phyloP scores from a whole-genome alignment of 2,329 filamentous ascomycete genomes.

The Ophiostoma piceae region DNA sequence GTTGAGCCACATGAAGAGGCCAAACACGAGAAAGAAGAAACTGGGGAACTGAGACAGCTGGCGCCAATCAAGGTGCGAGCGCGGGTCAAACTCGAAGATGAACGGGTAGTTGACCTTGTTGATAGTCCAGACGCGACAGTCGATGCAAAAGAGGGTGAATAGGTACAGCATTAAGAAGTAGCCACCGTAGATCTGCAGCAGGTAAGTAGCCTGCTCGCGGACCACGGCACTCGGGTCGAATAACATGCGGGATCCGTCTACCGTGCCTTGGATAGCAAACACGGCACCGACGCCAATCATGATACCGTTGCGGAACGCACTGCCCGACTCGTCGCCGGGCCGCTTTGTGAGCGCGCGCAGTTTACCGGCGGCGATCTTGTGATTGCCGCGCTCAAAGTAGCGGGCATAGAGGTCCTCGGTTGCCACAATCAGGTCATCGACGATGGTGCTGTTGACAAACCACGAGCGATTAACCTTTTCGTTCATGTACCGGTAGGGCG shows the following conservation, averaged over 20 bases:
- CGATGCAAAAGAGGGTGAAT: slow-evolving; percentile 76
- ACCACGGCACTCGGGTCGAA: slow-evolving; percentile 46
- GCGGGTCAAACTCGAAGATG: slow-evolving; percentile 91
- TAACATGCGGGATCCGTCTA: slow-evolving; percentile 54
- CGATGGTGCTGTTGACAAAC: slow-evolving; percentile 83
- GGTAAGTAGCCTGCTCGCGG: slow-evolving; percentile 55
- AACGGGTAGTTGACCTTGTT: slow-evolving; percentile 94
- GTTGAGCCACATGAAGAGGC: slow-evolving; percentile 83
- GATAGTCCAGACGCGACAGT: slow-evolving; percentile 74
- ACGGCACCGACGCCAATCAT: slow-evolving; percentile 63
- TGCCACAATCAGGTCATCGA: slow-evolving; percentile 72
- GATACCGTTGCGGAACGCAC: slow-evolving; percentile 57
- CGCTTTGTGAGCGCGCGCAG: slow-evolving; percentile 66
- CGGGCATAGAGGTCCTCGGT: slow-evolving; percentile 89
- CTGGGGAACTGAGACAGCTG: slow-evolving; percentile 81
- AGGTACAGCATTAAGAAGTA: slow-evolving; percentile 82
- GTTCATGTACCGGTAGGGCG: slow-evolving; percentile 74
- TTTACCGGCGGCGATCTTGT: slow-evolving; percentile 84
- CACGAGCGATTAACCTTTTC: slow-evolving; percentile 86
- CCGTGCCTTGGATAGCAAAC: slow-evolving; percentile 60
- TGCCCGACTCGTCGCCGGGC: slow-evolving; percentile 51
- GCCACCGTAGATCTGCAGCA: slow-evolving; percentile 86
- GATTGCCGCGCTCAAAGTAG: slow-evolving; percentile 91
- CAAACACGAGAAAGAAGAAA: slow-evolving; percentile 72
- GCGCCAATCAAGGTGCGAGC: slow-evolving; percentile 83